Base-by-base conservation (phyloP, 305 asterid genomes). In the Solanum hybrid region DNA sequence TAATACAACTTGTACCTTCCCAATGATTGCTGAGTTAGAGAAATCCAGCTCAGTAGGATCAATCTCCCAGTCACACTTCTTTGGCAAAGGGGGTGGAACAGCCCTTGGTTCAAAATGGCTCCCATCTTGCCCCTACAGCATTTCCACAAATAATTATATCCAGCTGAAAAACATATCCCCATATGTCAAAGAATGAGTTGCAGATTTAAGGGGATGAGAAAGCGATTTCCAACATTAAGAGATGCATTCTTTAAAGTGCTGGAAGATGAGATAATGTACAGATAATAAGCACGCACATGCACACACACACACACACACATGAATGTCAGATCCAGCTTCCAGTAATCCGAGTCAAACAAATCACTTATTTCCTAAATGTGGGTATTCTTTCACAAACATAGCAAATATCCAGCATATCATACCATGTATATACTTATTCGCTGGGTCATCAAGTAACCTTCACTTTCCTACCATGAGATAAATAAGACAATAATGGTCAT, bases 51-150 rank as follows among this genome's bases (percentile, higher is more conserved):
- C 99, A 85, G 90, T 6, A 85, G 98, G 99, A 89, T 97, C 98
- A 91, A 97, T 92, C 92, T 96, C 99, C 99, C 99, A 97, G 93
- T 97, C 99, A 86, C 99, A 97, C 94, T 96, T 97, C 31, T 96
- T 97, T 78, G 99, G 97, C 76, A 95, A 93, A 90, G 98, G 99
- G 61, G 99, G 99, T 88, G 94, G 94, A 88, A 97, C 98, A 26
- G 98, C 94, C 92, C 93, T 93, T 90, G 98, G 99, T 92, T 97
- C 99, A 92, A 95, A 97, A 94, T 97, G 99, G 90, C 98, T 97
- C 89, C 99, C 99, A 92, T 93, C 95, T 90, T 95, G 97, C 51
- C 99, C 99, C 99, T 97, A 96, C 94, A 94, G 90, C 69, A 90
- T 76, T 82, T 24, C 35, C 74, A 73, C 46, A 78, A 34, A 78